A percentile compares a stretch with the other conserved stretches of the same genome.
phyloP scores from a whole-genome alignment of 345 rosid species.

The Populus davidiana region DNA sequence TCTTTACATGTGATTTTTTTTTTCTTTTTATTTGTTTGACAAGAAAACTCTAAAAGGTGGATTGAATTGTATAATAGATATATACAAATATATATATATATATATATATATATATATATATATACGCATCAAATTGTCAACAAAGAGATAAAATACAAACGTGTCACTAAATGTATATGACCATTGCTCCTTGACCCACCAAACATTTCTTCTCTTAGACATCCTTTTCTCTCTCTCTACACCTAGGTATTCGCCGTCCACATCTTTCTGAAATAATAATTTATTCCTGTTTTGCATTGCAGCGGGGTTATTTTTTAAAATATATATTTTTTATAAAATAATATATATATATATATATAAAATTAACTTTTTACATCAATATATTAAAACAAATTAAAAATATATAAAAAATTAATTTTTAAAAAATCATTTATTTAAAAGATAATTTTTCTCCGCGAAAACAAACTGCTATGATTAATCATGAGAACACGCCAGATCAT shows the following conservation, averaged over 20 bases:
- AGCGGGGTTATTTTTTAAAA: too few species aligned
- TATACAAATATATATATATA: too few species aligned
- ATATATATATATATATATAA: too few species aligned
- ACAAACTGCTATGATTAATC: not conserved
- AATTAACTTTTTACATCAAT: too few species aligned
- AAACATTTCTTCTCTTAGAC: not conserved
- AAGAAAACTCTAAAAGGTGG: not conserved
- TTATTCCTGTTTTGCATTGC: too few species aligned
- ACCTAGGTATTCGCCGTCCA: constrained; percentile 29
- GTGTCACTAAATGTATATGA: not conserved
- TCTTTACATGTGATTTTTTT: not conserved
- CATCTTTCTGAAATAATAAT: constrained; percentile 17
- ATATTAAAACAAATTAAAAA: too few species aligned
- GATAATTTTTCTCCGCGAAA: too few species aligned
- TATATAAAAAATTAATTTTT: too few species aligned
- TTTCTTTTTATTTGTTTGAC: not conserved
- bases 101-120: too few species aligned
- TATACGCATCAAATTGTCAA: not conserved
- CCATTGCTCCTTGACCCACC: constrained; percentile 27
- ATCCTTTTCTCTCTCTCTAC: not conserved
- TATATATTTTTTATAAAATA: too few species aligned
- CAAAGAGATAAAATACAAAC: not conserved
- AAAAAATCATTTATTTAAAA: too few species aligned
- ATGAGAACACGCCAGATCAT: constrained; percentile 14
- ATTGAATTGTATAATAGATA: not conserved